These are phyloP conservation scores for Bathelium albidoporum DNA, from an alignment of 495 filamentous ascomycete genomes.

Conservation along the genomic window DNA sequence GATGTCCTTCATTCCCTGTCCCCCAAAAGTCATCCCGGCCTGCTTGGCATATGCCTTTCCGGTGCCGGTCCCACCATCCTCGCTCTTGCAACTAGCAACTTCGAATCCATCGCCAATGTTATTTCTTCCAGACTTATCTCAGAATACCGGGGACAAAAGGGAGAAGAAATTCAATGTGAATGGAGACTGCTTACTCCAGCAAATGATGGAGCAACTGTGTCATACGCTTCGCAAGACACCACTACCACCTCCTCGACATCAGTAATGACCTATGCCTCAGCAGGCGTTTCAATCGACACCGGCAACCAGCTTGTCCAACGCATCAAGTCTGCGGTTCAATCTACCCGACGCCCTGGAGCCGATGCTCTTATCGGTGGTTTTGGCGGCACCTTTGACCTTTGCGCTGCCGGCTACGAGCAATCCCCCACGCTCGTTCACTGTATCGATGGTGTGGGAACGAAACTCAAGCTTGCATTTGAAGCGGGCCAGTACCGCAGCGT, in stretches of 20 bases:
- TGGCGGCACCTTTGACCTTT: slow-evolving; percentile 77
- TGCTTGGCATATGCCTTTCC: slow-evolving; percentile 85
- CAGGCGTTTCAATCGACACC: slow-evolving; percentile 84
- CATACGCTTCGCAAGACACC: slow-evolving; percentile 9
- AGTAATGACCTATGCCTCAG: slow-evolving; percentile 79
- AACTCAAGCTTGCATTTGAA: slow-evolving; percentile 85
- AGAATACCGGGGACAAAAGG: slow-evolving; percentile 49
- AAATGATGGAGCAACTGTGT: slow-evolving; percentile 66
- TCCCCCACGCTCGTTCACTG: slow-evolving; percentile 75
- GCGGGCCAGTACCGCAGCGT: slow-evolving; percentile 85
- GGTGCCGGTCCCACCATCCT: slow-evolving; percentile 92
- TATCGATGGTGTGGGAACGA: slow-evolving; percentile 94
- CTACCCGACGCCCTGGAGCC: slow-evolving; percentile 72
- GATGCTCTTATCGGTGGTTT: slow-evolving; percentile 92
- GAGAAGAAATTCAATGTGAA: slow-evolving; percentile 63
- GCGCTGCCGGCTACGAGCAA: slow-evolving; percentile 60
- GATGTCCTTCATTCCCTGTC: slow-evolving; percentile 81
- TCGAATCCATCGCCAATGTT: slow-evolving; percentile 67
- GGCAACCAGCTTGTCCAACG: slow-evolving; percentile 82
- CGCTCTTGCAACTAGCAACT: slow-evolving; percentile 78
- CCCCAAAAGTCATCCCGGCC: slow-evolving; percentile 70
- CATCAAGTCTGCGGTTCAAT: slow-evolving; percentile 74
- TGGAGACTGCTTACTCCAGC: slow-evolving; percentile 87
- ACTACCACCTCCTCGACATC: slow-evolving; percentile 1
- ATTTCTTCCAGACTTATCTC: slow-evolving; percentile 33